Evolutionary conservation across 768 basidiomycete genomes (phyloP), one percentile per base, ranked within the genome.

Genomic region (Coprinellus aureogranulatus): DNA sequence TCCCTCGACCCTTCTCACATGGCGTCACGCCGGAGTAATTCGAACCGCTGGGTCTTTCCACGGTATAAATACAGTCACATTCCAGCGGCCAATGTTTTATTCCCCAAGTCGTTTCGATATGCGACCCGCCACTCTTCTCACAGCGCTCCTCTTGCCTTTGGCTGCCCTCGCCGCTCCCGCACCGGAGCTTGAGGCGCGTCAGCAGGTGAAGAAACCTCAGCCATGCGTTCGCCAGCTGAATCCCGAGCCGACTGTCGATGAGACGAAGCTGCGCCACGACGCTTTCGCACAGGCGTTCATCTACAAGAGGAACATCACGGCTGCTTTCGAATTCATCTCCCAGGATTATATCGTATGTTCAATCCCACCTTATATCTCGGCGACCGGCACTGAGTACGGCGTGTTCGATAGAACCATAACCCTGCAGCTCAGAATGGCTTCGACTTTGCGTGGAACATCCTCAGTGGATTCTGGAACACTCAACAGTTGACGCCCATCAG

Each of bases 381-480:
- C n/a, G n/a, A n/a, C n/a, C n/a, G n/a, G n/a, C n/a, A n/a, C n/a
- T n/a, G n/a, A n/a, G n/a, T n/a, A n/a, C n/a, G n/a, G n/a, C n/a
- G n/a, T n/a, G n/a, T n/a, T n/a, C n/a, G n/a, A 40, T 26, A 56
- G 55, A 56, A 56, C 55, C 55, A 56, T 44, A 56, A 56, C 55
- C 55, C 55, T 4, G 46, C 31, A n/a, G 55, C 55, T n/a, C n/a
- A 56, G 37, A 56, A 48, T 46, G 55, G 55, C 5, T 56, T 56
- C 34, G 55, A 56, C 34, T 56, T 48, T 49, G 55, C 55, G 12
- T 56, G 55, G 55, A 56, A 56, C 47, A 49, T 56, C 55, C 31
- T 56, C 26, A 56, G 46, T 26, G 40, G 40, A 18, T 56, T 56
- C 46, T 56, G 55, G 55, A 49, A 56, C 26, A 56, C 55, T 22